These are phyloP conservation scores for Dendryphion nanum DNA, from an alignment of 2,329 filamentous ascomycete species.

Conservation along the genomic window DNA sequence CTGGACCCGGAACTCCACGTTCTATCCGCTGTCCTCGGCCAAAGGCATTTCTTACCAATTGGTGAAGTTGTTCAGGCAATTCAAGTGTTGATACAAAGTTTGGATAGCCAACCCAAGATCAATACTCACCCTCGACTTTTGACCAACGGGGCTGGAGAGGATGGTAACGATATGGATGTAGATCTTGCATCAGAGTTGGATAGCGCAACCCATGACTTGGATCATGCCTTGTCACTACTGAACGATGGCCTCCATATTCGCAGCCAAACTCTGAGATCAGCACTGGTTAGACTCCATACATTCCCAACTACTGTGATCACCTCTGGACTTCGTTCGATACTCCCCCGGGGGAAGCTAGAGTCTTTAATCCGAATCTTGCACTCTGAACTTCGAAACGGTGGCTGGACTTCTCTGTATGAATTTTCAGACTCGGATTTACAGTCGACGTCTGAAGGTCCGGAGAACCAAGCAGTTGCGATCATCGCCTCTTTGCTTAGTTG, in stretches of 20 bases:
- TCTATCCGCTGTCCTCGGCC: conserved; percentile 62
- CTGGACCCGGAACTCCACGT: conserved; percentile 69
- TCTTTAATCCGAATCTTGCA: conserved; percentile 71
- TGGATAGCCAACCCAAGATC: conserved; percentile 49
- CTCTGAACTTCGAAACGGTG: conserved; percentile 69
- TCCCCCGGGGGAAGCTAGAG: conserved; percentile 67
- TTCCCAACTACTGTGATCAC: conserved; percentile 63
- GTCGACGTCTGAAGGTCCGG: conserved; percentile 48
- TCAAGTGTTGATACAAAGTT: conserved; percentile 65
- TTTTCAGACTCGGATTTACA: conserved; percentile 51
- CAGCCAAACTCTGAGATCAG: conserved; percentile 63
- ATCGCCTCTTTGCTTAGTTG: conserved; percentile 70
- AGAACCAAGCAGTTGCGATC: conserved; percentile 67
- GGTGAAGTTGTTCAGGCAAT: conserved; percentile 67
- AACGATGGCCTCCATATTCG: conserved; percentile 63
- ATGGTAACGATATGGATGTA: conserved; percentile 31
- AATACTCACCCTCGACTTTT: conserved; percentile 40
- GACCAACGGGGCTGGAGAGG: conserved; percentile 28
- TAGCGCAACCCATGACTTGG: conserved; percentile 55
- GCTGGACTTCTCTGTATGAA: conserved; percentile 72
- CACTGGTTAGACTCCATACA: conserved; percentile 67
- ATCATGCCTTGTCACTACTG: conserved; percentile 66
- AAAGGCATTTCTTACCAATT: conserved; percentile 62
- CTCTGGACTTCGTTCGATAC: conserved; percentile 60
- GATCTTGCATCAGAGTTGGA: conserved; percentile 41